Conservation (phyloP, 352 stramenopile species). For the Phytopythium kandeliae region DNA sequence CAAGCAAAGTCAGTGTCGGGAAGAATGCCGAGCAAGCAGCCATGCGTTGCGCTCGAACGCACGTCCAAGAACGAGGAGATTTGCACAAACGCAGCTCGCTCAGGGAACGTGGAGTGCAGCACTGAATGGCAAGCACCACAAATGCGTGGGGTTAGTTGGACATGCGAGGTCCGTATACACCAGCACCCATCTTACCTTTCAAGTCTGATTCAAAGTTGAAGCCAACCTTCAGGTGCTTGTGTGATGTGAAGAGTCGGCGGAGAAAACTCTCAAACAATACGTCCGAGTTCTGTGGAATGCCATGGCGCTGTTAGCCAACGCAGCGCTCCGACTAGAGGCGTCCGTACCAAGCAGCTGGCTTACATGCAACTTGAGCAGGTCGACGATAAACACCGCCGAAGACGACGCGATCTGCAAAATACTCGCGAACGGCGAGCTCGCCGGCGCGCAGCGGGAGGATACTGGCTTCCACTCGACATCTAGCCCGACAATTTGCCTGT, state of each 20-base stretch:
- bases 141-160: neutral
- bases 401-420: conserved; percentile 56
- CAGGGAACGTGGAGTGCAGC: conserved; percentile 59
- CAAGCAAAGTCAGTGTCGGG: no score
- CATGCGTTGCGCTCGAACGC: conserved; percentile 4
- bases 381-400: conserved; percentile 43
- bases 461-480: conserved; percentile 67
- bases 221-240: conserved; percentile 39
- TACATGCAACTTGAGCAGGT: conserved; percentile 56
- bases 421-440: conserved; percentile 32
- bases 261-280: conserved; percentile 48
- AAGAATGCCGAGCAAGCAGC: no score
- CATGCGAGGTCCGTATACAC: no score
- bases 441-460: conserved; percentile 16
- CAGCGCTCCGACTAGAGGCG: neutral
- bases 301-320: neutral
- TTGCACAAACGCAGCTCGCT: conserved; percentile 27
- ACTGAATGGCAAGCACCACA: conserved; percentile 11
- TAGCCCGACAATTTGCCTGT: conserved; percentile 26
- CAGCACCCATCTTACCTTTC: conserved; percentile 28
- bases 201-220: conserved; percentile 70
- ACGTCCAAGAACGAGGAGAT: conserved; percentile 47
- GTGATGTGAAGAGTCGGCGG: conserved; percentile 25
- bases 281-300: conserved; percentile 21
- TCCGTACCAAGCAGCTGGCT: conserved; percentile 5